These are phyloP conservation scores for Moesziomyces globuligerus DNA, from an alignment of 1,284 basidiomycete species.

Conservation along the genomic window DNA sequence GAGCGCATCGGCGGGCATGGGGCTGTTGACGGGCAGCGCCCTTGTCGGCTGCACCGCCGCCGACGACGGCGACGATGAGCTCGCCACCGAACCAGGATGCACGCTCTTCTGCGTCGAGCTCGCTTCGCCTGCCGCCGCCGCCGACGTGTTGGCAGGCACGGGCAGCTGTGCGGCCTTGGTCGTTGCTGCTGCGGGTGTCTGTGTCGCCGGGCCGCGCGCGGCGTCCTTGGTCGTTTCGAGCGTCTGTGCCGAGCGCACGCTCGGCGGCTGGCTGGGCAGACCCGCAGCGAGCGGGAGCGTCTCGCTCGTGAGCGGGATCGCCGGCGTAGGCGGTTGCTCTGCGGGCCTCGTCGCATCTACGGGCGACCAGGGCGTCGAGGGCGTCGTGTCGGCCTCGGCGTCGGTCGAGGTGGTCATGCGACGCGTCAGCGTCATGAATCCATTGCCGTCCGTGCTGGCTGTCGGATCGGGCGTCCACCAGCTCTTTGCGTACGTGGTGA, in stretches of 20 bases:
- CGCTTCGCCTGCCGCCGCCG: conserved; percentile 7
- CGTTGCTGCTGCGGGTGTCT: conserved; percentile 10
- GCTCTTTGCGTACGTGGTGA: conserved; percentile 25
- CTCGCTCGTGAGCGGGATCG: conserved; percentile 27
- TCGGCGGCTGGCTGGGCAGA: conserved; percentile 9
- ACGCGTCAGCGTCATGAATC: conserved; percentile 32
- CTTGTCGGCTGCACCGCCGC: conserved; percentile 12
- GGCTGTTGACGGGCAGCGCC: conserved; percentile 40
- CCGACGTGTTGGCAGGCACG: conserved; percentile 8
- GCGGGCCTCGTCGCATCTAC: conserved; percentile 9
- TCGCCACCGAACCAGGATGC: conserved; percentile 8
- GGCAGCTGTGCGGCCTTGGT: conserved; percentile 17
- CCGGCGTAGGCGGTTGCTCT: not conserved
- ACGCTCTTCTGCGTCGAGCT: conserved; percentile 13
- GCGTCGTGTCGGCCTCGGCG: conserved; percentile 23
- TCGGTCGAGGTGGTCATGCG: conserved; percentile 18
- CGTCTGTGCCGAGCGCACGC: conserved; percentile 8
- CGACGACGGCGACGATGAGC: conserved; percentile 5
- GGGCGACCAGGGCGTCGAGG: conserved; percentile 34
- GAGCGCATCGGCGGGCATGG: conserved; percentile 73
- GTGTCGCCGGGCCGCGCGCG: not conserved
- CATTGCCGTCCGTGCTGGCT: conserved; percentile 15
- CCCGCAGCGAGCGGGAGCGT: conserved; percentile 15
- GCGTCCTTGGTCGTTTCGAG: conserved; percentile 13
- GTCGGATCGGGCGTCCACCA: conserved; percentile 36